Evolutionary conservation across 148 eudicot species (phyloP), one percentile per base, ranked within the genome.

Genomic region (Nyssa sinensis): DNA sequence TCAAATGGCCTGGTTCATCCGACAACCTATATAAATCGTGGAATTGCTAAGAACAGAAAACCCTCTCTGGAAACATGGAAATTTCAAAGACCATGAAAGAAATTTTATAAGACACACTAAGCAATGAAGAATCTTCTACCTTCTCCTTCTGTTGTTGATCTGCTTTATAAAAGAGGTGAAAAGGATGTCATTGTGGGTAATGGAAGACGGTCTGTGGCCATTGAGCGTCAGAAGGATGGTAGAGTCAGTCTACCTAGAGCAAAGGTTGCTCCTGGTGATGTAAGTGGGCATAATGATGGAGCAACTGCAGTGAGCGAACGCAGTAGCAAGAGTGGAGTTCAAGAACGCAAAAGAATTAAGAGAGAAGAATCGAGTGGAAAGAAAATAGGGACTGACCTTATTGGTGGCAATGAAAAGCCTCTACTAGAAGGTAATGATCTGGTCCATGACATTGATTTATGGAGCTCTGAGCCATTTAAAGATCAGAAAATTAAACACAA

Each of bases 181-280:
- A 77, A 72, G 58, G 82, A 82, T 71, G 77, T 71, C 1, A 63
- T 44, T 0, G n/a, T 79, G 55, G 80, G 63, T 49, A 74, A 75
- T 78, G 90, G 90, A 28, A 89, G 96, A 67, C 74, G 88, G 81
- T 90, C 94, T 7, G 68, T 87, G 2, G 85, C 87, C 49, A 35
- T 75, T 55, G 91, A 89, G 65, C 83, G 33, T 73, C 80, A 66
- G 24, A 81, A 78, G 67, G 83, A 73, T 67, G 83, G 72, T 68
- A 61, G 82, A 69, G 88, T 74, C 70, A 75, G 82, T 63, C 65
- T 55, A 37, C 75, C 55, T 25, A 72, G 79, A 63, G 76, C 75
- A 66, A 76, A 67, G 39, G 80, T 70, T 47, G 53, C 71, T 32
- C 39, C 47, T 33, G 74, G 60, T 44, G 81, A 83, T 70, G 70